A percentile compares a stretch with the other conserved stretches of the same genome.
Evolutionary conservation across 1,284 basidiomycete species (phyloP).

Genomic region (Ganoderma boninense): DNA sequence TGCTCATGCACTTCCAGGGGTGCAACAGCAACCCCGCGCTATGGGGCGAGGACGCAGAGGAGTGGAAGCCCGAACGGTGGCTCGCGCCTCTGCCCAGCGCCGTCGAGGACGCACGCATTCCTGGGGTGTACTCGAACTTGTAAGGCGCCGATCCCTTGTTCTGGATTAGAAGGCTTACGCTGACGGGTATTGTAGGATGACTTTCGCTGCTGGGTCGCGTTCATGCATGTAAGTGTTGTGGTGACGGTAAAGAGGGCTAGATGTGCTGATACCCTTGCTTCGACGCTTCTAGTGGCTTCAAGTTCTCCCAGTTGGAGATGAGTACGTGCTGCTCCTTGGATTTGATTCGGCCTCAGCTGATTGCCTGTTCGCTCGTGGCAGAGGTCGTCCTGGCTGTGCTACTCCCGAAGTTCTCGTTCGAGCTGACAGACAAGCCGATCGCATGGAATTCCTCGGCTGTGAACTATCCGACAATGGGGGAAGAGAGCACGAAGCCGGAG

Average conservation of each 20-base stretch:
- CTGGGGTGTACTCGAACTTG: conserved; percentile 16
- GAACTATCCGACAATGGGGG: conserved; percentile 34
- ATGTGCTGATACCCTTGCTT: not conserved
- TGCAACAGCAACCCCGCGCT: conserved; percentile 3
- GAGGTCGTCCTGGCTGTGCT: conserved; percentile 27
- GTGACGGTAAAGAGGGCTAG: not conserved
- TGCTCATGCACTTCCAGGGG: conserved; percentile 7
- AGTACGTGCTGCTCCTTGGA: not conserved
- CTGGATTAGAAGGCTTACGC: not conserved
- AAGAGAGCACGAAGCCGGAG: conserved; percentile 29
- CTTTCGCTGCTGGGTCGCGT: conserved; percentile 4
- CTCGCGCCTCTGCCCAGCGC: conserved; percentile 6
- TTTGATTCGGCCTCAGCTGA: not conserved
- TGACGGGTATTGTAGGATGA: conserved; percentile 1
- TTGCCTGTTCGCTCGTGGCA: not conserved
- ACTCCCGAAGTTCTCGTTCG: conserved; percentile 21
- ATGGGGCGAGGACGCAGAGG: conserved; percentile 11
- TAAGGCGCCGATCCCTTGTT: not conserved
- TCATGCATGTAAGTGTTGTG: conserved; percentile 3
- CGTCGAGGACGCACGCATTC: conserved; percentile 6
- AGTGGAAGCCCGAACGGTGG: conserved; percentile 18
- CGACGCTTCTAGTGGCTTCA: conserved; percentile 3
- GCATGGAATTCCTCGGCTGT: conserved; percentile 33
- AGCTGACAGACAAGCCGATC: conserved; percentile 28
- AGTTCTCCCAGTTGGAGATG: conserved; percentile 12